Conservation (phyloP, 1,139 yeast genomes). For the Pichia sp. region DNA sequence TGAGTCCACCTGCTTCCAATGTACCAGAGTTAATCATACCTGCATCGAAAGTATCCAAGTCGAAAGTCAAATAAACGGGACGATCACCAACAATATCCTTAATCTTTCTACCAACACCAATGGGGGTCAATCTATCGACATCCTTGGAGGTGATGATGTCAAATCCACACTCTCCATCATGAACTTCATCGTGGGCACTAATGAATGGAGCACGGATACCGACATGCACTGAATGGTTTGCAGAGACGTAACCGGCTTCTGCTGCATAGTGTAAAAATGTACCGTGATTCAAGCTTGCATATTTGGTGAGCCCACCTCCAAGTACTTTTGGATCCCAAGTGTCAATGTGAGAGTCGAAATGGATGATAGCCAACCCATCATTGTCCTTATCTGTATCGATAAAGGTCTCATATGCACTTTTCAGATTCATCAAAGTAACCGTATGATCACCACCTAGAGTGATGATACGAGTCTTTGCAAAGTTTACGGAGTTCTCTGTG, state of each 20-base stretch:
- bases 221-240: constrained; percentile 39
- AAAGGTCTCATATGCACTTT: constrained; percentile 40
- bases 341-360: constrained; percentile 54
- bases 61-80: constrained; percentile 46
- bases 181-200: constrained; percentile 32
- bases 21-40: constrained; percentile 53
- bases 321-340: constrained; percentile 52
- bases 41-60: constrained; percentile 50
- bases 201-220: constrained; percentile 51
- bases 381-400: constrained; percentile 26
- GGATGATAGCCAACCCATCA: constrained; percentile 42
- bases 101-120: constrained; percentile 33
- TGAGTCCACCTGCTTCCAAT: constrained; percentile 48
- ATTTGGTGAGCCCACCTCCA: constrained; percentile 47
- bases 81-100: constrained; percentile 27
- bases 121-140: constrained; percentile 30
- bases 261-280: constrained; percentile 50
- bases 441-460: constrained; percentile 59
- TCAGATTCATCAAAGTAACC: constrained; percentile 42
- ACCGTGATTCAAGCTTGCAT: constrained; percentile 51
- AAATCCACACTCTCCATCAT: constrained; percentile 44
- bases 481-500: constrained; percentile 12
- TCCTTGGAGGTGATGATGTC: constrained; percentile 40
- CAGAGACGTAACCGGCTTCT: constrained; percentile 44
- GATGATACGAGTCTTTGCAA: constrained; percentile 30